Conservation (phyloP, 2,329 filamentous ascomycete species). For the Calonectria pseudoreteaudii region DNA sequence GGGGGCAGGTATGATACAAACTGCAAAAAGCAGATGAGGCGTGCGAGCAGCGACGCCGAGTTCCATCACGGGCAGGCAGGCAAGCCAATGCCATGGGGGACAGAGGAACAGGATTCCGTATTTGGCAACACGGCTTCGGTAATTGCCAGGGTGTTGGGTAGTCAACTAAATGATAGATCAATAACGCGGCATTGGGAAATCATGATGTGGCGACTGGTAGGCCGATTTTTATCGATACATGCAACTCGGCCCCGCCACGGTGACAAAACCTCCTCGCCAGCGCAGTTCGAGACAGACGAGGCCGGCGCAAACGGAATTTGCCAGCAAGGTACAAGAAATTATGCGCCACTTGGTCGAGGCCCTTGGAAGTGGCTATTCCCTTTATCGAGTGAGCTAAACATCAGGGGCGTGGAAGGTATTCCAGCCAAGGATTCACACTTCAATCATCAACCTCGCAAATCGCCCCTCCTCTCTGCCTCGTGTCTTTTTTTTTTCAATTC, state of each 20-base stretch:
- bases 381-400: not conserved
- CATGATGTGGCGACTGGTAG: conserved; percentile 9
- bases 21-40: not conserved
- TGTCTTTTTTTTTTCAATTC: not conserved
- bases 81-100: not conserved
- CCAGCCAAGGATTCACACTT: not conserved
- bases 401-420: not conserved
- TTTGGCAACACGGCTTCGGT: not conserved
- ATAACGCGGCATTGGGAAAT: not conserved
- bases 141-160: not conserved
- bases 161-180: not conserved
- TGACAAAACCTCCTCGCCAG: not conserved
- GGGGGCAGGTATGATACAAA: not conserved
- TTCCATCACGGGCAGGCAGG: not conserved
- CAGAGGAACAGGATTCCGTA: not conserved
- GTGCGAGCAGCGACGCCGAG: not conserved
- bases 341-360: not conserved
- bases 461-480: not conserved
- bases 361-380: not conserved
- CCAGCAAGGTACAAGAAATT: not conserved
- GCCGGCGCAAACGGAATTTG: not conserved
- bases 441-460: not conserved
- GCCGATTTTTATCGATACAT: not conserved
- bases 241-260: conserved; percentile 1
- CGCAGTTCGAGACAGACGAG: not conserved